Base-by-base conservation (phyloP, 2,329 filamentous ascomycete genomes). In the Aspergillus sclerotialis region DNA sequence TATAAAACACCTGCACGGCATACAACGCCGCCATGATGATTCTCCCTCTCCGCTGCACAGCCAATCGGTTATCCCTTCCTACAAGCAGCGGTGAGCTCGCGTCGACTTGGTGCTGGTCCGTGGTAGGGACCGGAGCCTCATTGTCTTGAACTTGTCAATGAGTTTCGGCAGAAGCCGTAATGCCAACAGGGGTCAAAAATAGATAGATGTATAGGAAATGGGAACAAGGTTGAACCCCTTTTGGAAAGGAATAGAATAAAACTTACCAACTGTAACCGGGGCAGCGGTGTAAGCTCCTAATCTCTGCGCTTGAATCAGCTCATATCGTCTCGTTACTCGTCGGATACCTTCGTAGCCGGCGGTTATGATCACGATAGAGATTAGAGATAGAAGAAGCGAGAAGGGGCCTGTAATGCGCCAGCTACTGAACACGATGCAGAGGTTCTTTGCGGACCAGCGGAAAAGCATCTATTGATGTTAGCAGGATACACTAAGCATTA, bases 1-100 rank as follows among this genome's bases (percentile, higher is more conserved):
- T 93, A 63, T 98, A 98, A 63, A 96, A 96, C 48, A 92, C 93
- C 70, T 98, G 92, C 33, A 92, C 64, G 13, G 82, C 90, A 68
- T 98, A 98, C 36, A 98, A 67, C 19, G 75, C 63, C 17, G 85
- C 84, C 70, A 94, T 90, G 61, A 86, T 68, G 42, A 93, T 57
- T 62, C 85, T 88, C 33, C 78, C 81, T 54, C 75, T 77, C 63
- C 79, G 76, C 60, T 78, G 75, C 44, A 76, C 69, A 44, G 70
- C 68, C 44, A 63, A 67, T 59, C 76, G 75, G 56, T 72, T 76
- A 31, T 65, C 63, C 61, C 84, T 82, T 68, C 85, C 85, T 93
- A 81, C 68, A 68, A 73, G 72, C 64, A 82, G 73, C 60, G 78
- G 76, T 82, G 77, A 82, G 79, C 77, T 73, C 60, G 68, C 67